Base-by-base conservation (phyloP, 139 green algal genomes). In the Coelastrella sp. region DNA sequence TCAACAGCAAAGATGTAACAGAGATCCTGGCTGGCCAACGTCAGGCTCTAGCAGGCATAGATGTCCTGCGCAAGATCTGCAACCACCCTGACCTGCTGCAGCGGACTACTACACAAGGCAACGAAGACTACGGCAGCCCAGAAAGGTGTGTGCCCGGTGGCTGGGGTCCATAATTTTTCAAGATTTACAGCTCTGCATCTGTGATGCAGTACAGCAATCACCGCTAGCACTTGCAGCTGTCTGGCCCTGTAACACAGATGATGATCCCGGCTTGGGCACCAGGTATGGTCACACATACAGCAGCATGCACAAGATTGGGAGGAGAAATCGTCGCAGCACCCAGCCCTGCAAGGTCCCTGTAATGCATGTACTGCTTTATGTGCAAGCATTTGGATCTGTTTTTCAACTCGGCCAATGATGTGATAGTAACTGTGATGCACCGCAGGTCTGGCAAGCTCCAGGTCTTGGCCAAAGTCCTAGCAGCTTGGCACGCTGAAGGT, bases 11-110 rank as follows among this genome's bases (percentile, higher is more conserved):
- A 59, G 96, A 99, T 71, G 94, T 97, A 83, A 61, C 80, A 23
- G 93, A 93, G 76, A 97, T 97, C 90, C 79, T 97, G 86, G 85
- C 92, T 60, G 93, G 94, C 22, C 75, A 54, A 5, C 81, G 92
- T 32, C 84, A 98, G 57, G 96, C 96, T 22, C 94, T 99, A 47
- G 95, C 95, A 16, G 98, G 97, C 86, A 99, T 99, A 73, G 98
- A 99, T 92, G 95, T 99, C 73, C 92, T 99, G 93, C 94, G 97
- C 76, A 99, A 99, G 92, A 98, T 99, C 87, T 99, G 97, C 95
- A 99, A 99, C 94, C 98, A 99, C 92, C 97, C 98, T 3, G 98
- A 99, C 92, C 95, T 99, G 79, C 94, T 99, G 85, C 94, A 99
- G 91, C 88, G 96, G 3, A 86, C 88, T 23, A 87, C 91, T 61